Base-by-base conservation (phyloP, 495 filamentous ascomycete species). In the Thozetella sp. region DNA sequence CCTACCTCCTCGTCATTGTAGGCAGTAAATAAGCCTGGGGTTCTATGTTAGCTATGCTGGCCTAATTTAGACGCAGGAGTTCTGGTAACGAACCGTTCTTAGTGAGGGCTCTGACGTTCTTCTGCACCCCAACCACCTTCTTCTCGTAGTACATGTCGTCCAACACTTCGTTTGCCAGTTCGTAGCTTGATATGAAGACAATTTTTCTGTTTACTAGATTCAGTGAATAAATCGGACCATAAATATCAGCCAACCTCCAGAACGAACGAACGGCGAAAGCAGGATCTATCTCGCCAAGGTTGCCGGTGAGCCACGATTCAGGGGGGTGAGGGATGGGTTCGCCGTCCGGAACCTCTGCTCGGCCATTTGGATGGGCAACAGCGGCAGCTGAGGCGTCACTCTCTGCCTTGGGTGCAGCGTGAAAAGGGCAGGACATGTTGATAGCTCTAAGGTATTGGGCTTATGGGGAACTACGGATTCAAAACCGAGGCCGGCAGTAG, bases 221-320 rank as follows among this genome's bases (percentile, higher is more conserved):
- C 59, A 89, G 80, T 59, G 83, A 81, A 72, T 81, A 89, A 63
- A 89, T 88, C 30, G 80, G 72, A 79, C 86, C 86, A 69, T 86
- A 86, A 54, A 83, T 80, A 37, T 80, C 78, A 13, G 84, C 81
- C 19, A 90, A 71, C 12, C 81, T 76, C 65, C 79, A 80, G 25
- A 88, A 71, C 3, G 83, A 84, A 22, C 68, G 72, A 70, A 80
- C 78, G n/a, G 81, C 76, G 51, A 87, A 78, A 17, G 74, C 74
- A 2, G 76, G 71, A 53, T 86, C 78, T 40, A 89, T 65, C 53
- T 84, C 80, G 15, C 78, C 76, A 12, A 88, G 59, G 59, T 89
- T 89, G 0, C 85, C 84, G 12, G 85, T 58, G 51, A 89, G 54
- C 2, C 84, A 85, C 20, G 85, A 62, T 3, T 83, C 83, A 25